These are phyloP conservation scores for Solanum clarkiae DNA, from an alignment of 257 asterid species.

Conservation along the genomic window DNA sequence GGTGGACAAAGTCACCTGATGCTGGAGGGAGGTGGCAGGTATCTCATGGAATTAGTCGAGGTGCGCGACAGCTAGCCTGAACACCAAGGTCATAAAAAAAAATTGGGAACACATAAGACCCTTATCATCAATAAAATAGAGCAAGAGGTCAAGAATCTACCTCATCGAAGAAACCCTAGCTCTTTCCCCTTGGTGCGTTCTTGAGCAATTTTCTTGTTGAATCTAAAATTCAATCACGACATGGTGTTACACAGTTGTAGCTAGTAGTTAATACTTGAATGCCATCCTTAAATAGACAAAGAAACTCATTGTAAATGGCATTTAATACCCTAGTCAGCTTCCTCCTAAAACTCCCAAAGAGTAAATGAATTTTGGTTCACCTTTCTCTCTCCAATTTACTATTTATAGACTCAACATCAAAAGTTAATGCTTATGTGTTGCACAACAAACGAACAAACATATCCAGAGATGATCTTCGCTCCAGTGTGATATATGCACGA, in stretches of 20 bases:
- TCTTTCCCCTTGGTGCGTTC: not conserved
- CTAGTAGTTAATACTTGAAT: not conserved
- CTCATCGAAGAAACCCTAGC: not conserved
- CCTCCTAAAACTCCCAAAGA: not conserved
- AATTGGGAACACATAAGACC: not conserved
- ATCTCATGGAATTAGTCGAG: too few species aligned
- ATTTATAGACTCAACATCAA: not conserved
- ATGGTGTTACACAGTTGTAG: not conserved
- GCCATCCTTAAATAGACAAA: not conserved
- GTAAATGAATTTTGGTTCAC: not conserved
- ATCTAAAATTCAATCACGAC: not conserved
- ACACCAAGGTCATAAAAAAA: too few species aligned
- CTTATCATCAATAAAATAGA: not conserved
- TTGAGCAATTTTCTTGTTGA: not conserved
- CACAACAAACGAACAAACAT: not conserved
- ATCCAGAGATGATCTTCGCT: not conserved
- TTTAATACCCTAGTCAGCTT: not conserved
- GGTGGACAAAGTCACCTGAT: too few species aligned
- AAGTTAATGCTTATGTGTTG: not conserved
- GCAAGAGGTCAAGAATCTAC: not conserved
- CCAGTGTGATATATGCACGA: not conserved
- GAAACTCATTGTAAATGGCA: not conserved
- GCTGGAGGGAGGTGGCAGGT: too few species aligned
- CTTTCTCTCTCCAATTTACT: not conserved
- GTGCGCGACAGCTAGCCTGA: too few species aligned